Evolutionary conservation across 495 filamentous ascomycete species (phyloP).

Genomic region (Penicillium argentinense): DNA sequence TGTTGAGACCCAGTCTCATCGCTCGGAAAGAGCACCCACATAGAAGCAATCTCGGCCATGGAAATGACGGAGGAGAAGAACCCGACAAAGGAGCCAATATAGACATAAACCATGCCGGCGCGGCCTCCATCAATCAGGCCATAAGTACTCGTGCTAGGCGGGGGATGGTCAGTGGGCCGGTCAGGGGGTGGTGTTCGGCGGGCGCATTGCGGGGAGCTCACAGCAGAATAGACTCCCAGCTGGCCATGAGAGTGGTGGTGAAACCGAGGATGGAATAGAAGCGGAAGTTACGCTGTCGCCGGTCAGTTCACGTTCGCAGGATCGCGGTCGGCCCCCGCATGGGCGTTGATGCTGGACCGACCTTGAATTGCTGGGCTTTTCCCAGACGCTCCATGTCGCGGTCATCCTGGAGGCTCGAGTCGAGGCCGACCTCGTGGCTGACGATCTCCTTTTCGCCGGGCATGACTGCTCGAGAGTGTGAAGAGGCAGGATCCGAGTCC

Average conservation of each 20-base stretch:
- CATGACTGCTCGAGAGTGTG: slow-evolving; percentile 4
- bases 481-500: neutral
- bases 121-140: slow-evolving; percentile 46
- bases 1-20: slow-evolving; percentile 1
- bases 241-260: slow-evolving; percentile 47
- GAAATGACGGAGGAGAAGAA: slow-evolving; percentile 42
- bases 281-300: slow-evolving; percentile 40
- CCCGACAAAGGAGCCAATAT: slow-evolving; percentile 40
- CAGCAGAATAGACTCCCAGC: slow-evolving; percentile 48
- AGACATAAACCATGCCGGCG: slow-evolving; percentile 50
- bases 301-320: slow-evolving; percentile 6
- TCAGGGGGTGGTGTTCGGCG: neutral
- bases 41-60: slow-evolving; percentile 49
- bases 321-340: slow-evolving; percentile 1
- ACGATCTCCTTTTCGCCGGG: slow-evolving; percentile 17
- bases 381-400: slow-evolving; percentile 42
- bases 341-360: slow-evolving; percentile 14
- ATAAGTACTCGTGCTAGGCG: slow-evolving; percentile 32
- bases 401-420: slow-evolving; percentile 30
- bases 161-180: neutral
- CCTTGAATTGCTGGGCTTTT: slow-evolving; percentile 41
- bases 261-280: slow-evolving; percentile 49
- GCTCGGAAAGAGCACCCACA: slow-evolving; percentile 30
- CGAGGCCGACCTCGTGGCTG: slow-evolving; percentile 22
- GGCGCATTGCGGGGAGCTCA: slow-evolving; percentile 17